phyloP scores from a whole-genome alignment of 2,329 filamentous ascomycete species.

The Talaromyces piceae region DNA sequence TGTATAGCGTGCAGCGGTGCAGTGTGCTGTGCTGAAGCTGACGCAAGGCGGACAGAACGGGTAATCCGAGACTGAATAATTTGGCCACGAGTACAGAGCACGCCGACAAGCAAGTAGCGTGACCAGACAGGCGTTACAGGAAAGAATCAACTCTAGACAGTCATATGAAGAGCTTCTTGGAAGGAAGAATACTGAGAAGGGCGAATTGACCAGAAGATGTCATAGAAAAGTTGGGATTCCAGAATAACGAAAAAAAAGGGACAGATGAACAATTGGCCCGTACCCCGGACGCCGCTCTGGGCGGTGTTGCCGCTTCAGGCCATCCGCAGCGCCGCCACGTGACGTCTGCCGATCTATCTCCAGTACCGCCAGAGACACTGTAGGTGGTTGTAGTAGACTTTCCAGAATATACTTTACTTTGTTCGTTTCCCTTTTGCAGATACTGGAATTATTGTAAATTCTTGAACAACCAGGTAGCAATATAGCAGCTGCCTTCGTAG shows the following conservation, averaged over 20 bases:
- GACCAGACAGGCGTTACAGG: not conserved
- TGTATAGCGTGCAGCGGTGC: no score
- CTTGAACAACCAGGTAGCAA: no score
- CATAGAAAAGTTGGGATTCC: no score
- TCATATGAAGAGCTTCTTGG: not conserved
- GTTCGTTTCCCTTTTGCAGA: no score
- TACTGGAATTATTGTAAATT: no score
- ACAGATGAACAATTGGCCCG: not conserved
- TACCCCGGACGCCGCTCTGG: not conserved
- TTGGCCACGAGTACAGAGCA: conserved; percentile 4
- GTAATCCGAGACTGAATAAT: not conserved
- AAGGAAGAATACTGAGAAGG: no score
- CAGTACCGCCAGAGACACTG: no score
- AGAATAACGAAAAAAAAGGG: not conserved
- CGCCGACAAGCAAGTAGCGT: not conserved
- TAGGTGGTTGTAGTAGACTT: no score
- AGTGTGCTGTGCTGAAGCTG: not conserved
- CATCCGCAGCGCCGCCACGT: not conserved
- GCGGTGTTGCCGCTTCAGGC: not conserved
- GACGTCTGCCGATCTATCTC: not conserved
- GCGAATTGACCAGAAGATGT: not conserved
- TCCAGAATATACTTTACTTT: no score
- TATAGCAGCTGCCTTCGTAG: no score
- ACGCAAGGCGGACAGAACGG: not conserved
- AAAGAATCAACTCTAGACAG: not conserved